Base-by-base conservation (phyloP, 768 basidiomycete species). In the Tylopilus sp. region DNA sequence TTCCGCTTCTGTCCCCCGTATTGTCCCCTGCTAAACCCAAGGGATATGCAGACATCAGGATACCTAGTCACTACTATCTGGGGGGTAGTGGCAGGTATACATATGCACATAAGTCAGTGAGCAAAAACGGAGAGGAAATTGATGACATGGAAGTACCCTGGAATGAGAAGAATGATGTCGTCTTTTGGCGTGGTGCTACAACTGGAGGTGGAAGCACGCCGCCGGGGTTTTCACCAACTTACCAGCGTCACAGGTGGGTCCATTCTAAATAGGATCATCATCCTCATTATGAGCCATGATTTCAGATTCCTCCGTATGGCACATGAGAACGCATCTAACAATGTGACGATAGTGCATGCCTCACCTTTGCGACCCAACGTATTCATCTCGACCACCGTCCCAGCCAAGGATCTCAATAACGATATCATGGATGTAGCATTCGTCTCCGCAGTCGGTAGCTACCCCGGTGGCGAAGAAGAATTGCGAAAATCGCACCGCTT, bases 51-150 rank as follows among this genome's bases (percentile, higher is more conserved):
- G 97, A 98, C 65, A 90, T 99, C 60, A 78, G 89, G 52, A 93
- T 98, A 56, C 96, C 97, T 0, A 94, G 91, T 54, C 94, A 98
- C 69, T 98, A 99, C 67, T 98, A 99, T 69, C 92, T 89, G 62
- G 87, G 87, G 10, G 85, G 85, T 50, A 92, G 87, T 14, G 75
- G 78, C 41, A 71, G 84, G 50, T 95, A 96, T 63, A 94, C 94
- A 1, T 97, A 96, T 53, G 94, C 86, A 0, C 96, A 90, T 89
- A 91, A 97, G 63, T 74, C 85, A 0, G 76, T 0, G 3, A 86
- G n/a, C 85, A 87, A 53, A 72, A 85, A 57, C 52, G 73, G 87
- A 54, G 84, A 86, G 59, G 84, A 84, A 10, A 79, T 88, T 3
- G 96, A 98, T 59, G 77, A 83, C 49, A 88, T 92, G 85, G 95